These are phyloP conservation scores for Rubia peregrina DNA, from an alignment of 305 asterid genomes.

Conservation along the genomic window DNA sequence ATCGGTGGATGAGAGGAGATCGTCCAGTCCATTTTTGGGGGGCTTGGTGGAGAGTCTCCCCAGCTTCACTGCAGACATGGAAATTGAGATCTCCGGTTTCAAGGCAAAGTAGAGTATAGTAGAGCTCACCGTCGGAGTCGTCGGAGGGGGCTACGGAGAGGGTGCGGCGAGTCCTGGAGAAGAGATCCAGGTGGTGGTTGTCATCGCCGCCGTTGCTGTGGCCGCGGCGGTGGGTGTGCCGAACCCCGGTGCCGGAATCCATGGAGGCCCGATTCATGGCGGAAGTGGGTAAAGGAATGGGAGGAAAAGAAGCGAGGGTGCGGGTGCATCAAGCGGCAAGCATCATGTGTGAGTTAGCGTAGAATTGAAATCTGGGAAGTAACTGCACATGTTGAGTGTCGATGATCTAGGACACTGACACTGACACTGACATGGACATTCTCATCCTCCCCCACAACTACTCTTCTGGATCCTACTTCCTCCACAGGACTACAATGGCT, in stretches of 20 bases:
- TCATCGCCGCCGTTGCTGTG: constrained; percentile 52
- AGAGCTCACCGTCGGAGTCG: constrained; percentile 46
- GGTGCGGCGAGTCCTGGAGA: constrained; percentile 73
- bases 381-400: neutral
- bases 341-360: neutral
- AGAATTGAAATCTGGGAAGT: neutral
- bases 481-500: too few species aligned
- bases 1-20: constrained; percentile 60
- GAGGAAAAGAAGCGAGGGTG: neutral
- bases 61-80: constrained; percentile 30
- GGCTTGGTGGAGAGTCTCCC: constrained; percentile 76
- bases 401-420: neutral
- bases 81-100: constrained; percentile 5
- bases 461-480: too few species aligned
- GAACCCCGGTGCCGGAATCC: constrained; percentile 42
- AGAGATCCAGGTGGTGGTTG: constrained; percentile 58
- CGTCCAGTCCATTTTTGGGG: constrained; percentile 65
- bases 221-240: constrained; percentile 63
- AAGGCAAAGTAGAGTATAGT: too few species aligned
- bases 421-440: neutral
- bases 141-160: constrained; percentile 53
- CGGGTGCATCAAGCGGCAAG: neutral
- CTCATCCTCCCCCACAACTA: neutral
- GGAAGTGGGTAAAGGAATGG: neutral
- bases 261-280: constrained; percentile 56